Evolutionary conservation across 768 basidiomycete genomes (phyloP).

Genomic region (Naganishia antarctica): DNA sequence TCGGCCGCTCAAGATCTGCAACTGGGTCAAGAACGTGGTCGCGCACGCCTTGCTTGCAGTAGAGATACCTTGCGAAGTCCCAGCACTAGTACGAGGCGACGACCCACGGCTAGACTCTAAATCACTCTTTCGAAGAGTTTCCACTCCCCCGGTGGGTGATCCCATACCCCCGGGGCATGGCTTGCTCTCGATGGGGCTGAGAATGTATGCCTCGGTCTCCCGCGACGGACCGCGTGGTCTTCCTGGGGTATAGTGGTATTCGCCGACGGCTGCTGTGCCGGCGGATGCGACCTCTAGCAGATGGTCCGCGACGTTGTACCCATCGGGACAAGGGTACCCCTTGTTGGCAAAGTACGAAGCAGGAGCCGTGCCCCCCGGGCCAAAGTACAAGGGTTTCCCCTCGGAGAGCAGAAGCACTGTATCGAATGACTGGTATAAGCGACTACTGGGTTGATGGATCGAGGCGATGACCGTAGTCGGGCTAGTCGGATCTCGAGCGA

Average conservation of each 20-base stretch:
- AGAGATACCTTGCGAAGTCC: conserved; percentile 2
- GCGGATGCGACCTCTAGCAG: conserved; percentile 70
- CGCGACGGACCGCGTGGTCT: neutral
- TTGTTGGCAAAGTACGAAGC: conserved; percentile 61
- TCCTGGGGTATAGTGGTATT: no score
- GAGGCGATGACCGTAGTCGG: conserved; percentile 79
- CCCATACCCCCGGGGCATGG: neutral
- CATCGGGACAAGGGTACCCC: conserved; percentile 60
- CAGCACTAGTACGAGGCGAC: neutral
- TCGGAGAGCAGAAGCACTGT: conserved; percentile 66
- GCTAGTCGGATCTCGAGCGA: conserved; percentile 64
- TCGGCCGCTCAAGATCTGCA: conserved; percentile 72
- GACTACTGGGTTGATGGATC: conserved; percentile 83
- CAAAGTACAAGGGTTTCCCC: conserved; percentile 73
- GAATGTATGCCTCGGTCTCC: neutral
- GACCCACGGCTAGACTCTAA: conserved; percentile 7
- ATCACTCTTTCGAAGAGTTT: neutral
- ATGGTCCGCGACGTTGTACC: conserved; percentile 90
- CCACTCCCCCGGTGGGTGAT: neutral
- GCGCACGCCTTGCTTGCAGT: conserved; percentile 52
- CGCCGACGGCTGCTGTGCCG: neutral
- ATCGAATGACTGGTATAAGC: conserved; percentile 79
- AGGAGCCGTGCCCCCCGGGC: conserved; percentile 67
- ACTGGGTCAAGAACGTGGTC: conserved; percentile 81
- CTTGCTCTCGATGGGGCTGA: conserved; percentile 1